Evolutionary conservation across 2,329 filamentous ascomycete species (phyloP).

Genomic region (Arthrobotrys iridis): DNA sequence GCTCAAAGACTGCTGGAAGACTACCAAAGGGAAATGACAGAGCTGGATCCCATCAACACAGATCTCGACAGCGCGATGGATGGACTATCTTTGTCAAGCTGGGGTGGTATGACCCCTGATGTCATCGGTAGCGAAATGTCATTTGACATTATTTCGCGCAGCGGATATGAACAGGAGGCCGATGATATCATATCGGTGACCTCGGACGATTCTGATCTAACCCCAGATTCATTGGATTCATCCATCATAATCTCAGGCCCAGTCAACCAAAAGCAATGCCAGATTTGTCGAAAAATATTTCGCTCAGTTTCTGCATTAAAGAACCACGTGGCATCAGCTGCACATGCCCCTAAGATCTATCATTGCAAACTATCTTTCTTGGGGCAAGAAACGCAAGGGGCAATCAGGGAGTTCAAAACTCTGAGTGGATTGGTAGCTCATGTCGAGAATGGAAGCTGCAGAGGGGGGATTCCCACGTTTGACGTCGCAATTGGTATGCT

Average conservation of each 20-base stretch:
- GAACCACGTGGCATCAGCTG: conserved; percentile 6
- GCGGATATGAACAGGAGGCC: not conserved
- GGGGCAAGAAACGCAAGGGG: not conserved
- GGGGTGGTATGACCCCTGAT: not conserved
- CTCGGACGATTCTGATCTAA: not conserved
- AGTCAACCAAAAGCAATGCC: not conserved
- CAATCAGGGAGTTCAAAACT: conserved; percentile 20
- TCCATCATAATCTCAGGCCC: not conserved
- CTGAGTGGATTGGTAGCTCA: conserved; percentile 25
- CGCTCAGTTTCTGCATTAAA: not conserved
- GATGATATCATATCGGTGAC: not conserved
- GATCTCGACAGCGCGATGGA: not conserved
- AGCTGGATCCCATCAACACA: too few relatives aligned
- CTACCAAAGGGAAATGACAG: not conserved
- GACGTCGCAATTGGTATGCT: conserved; percentile 12
- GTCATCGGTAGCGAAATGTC: not conserved
- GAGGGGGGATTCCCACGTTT: conserved; percentile 13
- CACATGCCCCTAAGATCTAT: conserved; percentile 14
- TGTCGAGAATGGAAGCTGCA: conserved; percentile 13
- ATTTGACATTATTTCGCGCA: not conserved
- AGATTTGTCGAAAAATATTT: conserved; percentile 9
- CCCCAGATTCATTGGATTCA: not conserved
- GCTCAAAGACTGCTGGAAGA: not conserved
- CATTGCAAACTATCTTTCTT: conserved; percentile 24
- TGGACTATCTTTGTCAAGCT: not conserved